Percentiles rank a stretch among this genome's conserved stretches.
These are phyloP conservation scores for Phytopythium sindhum DNA, from an alignment of 352 stramenopile genomes.

Conservation along the genomic window DNA sequence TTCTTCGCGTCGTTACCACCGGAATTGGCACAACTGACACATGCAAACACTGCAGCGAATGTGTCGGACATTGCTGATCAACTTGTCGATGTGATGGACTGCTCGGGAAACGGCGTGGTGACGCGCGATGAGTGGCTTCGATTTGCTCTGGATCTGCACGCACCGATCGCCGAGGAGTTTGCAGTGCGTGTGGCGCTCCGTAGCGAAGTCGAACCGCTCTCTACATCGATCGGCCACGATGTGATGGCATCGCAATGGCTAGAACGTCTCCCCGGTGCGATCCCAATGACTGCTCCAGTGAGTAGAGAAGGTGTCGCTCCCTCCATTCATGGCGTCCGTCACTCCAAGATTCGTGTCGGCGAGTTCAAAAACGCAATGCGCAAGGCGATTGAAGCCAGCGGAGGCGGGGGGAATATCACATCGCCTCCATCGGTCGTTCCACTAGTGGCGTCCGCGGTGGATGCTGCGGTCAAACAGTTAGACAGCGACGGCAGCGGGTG, in stretches of 20 bases:
- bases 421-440: constrained; percentile 11
- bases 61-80: constrained; percentile 18
- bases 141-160: constrained; percentile 22
- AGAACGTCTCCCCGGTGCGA: constrained; percentile 29
- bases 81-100: constrained; percentile 41
- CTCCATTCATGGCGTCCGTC: not conserved
- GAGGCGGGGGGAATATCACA: not conserved
- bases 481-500: constrained; percentile 62
- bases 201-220: not conserved
- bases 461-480: constrained; percentile 25
- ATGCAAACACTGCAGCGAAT: not conserved
- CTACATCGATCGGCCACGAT: not conserved
- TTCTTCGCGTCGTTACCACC: constrained; percentile 23
- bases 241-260: constrained; percentile 34
- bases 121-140: constrained; percentile 51
- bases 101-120: constrained; percentile 51
- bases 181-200: constrained; percentile 14
- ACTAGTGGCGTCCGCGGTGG: not conserved
- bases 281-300: constrained; percentile 9
- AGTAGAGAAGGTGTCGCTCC: not conserved
- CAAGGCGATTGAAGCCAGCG: constrained; percentile 12
- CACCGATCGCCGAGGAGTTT: constrained; percentile 18
- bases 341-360: constrained; percentile 42
- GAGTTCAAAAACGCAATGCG: constrained; percentile 61
- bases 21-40: no score